A percentile compares a stretch with the other conserved stretches of the same genome.
These are phyloP conservation scores for Colletotrichum sp. DNA, from an alignment of 2,329 filamentous ascomycete genomes.

Conservation along the genomic window DNA sequence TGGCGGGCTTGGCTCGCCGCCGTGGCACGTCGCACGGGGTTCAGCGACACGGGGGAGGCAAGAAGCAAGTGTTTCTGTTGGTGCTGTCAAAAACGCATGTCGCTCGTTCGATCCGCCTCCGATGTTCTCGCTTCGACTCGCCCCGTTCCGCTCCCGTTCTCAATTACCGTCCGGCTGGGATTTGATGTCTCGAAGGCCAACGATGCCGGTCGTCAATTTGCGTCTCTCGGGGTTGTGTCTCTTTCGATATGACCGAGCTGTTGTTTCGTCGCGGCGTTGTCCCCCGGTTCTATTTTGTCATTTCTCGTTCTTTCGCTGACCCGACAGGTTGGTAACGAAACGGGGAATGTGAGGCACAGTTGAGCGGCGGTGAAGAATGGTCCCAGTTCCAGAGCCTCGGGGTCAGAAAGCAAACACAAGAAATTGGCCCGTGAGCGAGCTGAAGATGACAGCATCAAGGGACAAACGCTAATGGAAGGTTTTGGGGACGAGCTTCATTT, in stretches of 20 bases:
- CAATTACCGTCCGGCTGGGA: not conserved
- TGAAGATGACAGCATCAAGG: not conserved
- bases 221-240: not conserved
- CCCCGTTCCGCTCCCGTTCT: not conserved
- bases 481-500: not conserved
- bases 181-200: not conserved
- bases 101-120: not conserved
- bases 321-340: conserved; percentile 4
- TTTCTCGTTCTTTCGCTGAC: not conserved
- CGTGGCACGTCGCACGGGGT: not conserved
- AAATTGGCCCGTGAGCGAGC: not conserved
- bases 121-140: not conserved
- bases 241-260: not conserved
- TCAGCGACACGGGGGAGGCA: not conserved
- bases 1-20: not conserved
- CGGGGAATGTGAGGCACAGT: not conserved
- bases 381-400: conserved; percentile 1
- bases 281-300: not conserved
- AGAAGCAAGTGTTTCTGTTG: not conserved
- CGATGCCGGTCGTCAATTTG: not conserved
- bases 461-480: not conserved
- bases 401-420: not conserved
- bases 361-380: not conserved
- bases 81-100: not conserved
- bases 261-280: not conserved